These are phyloP conservation scores for Mucor indicus DNA, from an alignment of 371 early-diverging fungal genomes.

Conservation along the genomic window DNA sequence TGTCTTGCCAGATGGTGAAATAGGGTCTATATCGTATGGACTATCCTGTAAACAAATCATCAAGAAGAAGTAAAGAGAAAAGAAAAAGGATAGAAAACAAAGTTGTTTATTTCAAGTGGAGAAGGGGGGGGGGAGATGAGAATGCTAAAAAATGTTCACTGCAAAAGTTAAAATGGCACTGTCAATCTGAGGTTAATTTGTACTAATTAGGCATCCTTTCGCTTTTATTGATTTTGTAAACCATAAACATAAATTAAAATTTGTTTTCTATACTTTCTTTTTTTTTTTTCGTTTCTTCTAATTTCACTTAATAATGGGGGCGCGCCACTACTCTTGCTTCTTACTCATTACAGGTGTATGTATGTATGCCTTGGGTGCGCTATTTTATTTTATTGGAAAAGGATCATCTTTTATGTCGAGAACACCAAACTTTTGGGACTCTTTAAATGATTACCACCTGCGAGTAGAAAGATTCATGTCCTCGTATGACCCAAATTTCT, in stretches of 20 bases:
- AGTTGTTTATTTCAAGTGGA: too few relatives aligned
- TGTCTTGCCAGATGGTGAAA: background rate
- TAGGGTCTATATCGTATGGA: background rate
- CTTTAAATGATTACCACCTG: background rate
- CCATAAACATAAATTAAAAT: background rate
- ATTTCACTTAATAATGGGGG: conserved; percentile 1
- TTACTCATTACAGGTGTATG: conserved; percentile 15
- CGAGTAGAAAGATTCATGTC: background rate
- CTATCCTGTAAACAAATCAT: conserved; percentile 11
- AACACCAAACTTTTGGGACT: background rate
- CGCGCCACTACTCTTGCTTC: conserved; percentile 21
- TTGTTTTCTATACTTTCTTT: conserved; percentile 4
- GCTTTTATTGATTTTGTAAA: background rate
- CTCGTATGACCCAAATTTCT: conserved; percentile 1
- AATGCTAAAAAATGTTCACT: too few relatives aligned
- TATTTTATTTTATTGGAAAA: conserved; percentile 11
- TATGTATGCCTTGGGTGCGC: conserved; percentile 12
- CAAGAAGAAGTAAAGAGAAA: background rate
- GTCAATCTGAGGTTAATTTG: conserved; percentile 2
- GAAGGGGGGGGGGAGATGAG: background rate
- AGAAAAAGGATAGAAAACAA: background rate
- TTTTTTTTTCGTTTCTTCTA: conserved; percentile 4
- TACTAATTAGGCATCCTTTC: background rate
- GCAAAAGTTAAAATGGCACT: background rate
- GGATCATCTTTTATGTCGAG: background rate